These are phyloP conservation scores for Claviceps lovelessii DNA, from an alignment of 2,329 filamentous ascomycete species.

Conservation along the genomic window DNA sequence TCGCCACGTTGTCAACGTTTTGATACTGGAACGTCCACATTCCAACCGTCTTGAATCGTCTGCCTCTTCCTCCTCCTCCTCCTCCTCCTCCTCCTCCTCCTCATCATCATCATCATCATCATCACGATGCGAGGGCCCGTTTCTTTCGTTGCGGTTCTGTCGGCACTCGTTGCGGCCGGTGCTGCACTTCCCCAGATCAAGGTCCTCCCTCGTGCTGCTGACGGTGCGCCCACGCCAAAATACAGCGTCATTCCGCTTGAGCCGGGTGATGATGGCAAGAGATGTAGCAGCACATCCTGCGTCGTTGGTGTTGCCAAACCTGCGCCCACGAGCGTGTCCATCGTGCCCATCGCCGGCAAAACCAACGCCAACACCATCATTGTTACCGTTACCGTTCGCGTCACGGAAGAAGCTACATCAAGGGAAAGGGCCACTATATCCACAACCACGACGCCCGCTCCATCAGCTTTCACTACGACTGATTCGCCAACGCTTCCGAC, in stretches of 20 bases:
- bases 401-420: slow-evolving; percentile 1
- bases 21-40: neutral
- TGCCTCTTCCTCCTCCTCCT: no score
- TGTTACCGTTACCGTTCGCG: neutral
- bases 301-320: slow-evolving; percentile 9
- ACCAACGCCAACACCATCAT: slow-evolving; percentile 1
- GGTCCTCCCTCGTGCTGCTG: slow-evolving; percentile 12
- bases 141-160: slow-evolving; percentile 17
- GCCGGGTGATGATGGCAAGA: slow-evolving; percentile 13
- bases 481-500: neutral
- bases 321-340: slow-evolving; percentile 10
- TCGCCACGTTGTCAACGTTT: neutral
- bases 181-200: slow-evolving; percentile 16
- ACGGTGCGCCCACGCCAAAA: slow-evolving; percentile 13
- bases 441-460: neutral
- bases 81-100: no score
- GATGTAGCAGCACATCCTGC: neutral
- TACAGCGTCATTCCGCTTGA: slow-evolving; percentile 28
- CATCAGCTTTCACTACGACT: neutral
- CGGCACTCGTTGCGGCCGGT: slow-evolving; percentile 13
- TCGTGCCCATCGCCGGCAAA: slow-evolving; percentile 15
- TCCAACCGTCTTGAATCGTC: neutral
- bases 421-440: neutral
- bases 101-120: slow-evolving; percentile 6
- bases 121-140: slow-evolving; percentile 18